Conservation (phyloP, 2,329 filamentous ascomycete genomes). For the Dichotomopilus funicola region DNA sequence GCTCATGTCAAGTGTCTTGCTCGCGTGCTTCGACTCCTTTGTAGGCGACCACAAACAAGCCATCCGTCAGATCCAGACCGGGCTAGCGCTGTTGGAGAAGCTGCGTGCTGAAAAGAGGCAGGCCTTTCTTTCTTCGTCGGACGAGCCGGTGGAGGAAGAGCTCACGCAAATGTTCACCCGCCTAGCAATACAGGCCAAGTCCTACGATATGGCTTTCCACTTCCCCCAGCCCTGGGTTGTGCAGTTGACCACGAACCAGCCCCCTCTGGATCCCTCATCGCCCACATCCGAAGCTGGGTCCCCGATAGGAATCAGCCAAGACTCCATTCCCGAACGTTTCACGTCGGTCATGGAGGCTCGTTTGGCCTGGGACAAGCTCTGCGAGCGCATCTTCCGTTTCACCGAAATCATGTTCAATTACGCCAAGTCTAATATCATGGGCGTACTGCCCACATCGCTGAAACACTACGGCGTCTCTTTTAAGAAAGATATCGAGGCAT, state of each 20-base stretch:
- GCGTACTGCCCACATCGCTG: constrained; percentile 44
- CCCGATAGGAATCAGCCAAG: constrained; percentile 33
- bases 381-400: constrained; percentile 52
- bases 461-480: constrained; percentile 43
- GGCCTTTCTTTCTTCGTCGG: constrained; percentile 34
- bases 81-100: constrained; percentile 48
- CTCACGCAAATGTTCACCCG: constrained; percentile 58
- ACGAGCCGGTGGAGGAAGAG: constrained; percentile 50
- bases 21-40: constrained; percentile 64
- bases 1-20: constrained; percentile 58
- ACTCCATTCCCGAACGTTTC: constrained; percentile 41
- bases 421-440: constrained; percentile 45
- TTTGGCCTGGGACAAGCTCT: constrained; percentile 49
- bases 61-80: constrained; percentile 55
- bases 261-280: constrained; percentile 31
- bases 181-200: constrained; percentile 59
- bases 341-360: constrained; percentile 48
- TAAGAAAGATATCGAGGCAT: constrained; percentile 45
- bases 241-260: constrained; percentile 37
- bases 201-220: constrained; percentile 63
- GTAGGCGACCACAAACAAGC: constrained; percentile 57
- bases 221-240: constrained; percentile 58
- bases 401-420: constrained; percentile 47
- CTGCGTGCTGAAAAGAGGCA: constrained; percentile 41
- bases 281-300: constrained; percentile 40